phyloP scores from a whole-genome alignment of 495 filamentous ascomycete species.

The Daldinia caldariorum region DNA sequence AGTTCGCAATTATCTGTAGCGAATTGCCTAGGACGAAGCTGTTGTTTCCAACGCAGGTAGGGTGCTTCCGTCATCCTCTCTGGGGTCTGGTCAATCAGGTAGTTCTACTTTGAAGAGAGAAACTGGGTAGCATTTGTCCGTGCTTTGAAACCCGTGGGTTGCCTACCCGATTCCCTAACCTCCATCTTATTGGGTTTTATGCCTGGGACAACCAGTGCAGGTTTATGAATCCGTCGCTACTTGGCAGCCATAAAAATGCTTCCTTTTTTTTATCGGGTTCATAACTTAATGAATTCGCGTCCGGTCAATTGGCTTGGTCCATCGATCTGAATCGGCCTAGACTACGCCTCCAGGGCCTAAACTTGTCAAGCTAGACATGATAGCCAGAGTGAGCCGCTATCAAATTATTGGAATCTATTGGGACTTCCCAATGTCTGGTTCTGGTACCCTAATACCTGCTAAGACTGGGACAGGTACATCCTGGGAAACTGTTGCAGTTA shows the following conservation, averaged over 20 bases:
- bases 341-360: conserved; percentile 9
- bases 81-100: conserved; percentile 10
- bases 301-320: conserved; percentile 1
- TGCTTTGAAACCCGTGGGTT: conserved; percentile 12
- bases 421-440: not conserved
- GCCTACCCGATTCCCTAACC: conserved; percentile 7
- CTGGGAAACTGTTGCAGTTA: conserved; percentile 12
- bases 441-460: conserved; percentile 9
- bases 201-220: not conserved
- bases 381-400: not conserved
- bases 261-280: not conserved
- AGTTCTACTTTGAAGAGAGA: conserved; percentile 10
- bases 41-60: conserved; percentile 12
- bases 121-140: conserved; percentile 3
- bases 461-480: conserved; percentile 26
- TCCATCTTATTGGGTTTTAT: not conserved
- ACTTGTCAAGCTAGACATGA: conserved; percentile 6
- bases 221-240: conserved; percentile 3
- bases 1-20: conserved; percentile 24
- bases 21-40: conserved; percentile 17
- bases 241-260: not conserved
- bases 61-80: conserved; percentile 15
- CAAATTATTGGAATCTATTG: not conserved
- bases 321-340: conserved; percentile 22
- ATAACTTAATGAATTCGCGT: not conserved